phyloP scores from a whole-genome alignment of 2,329 filamentous ascomycete species.

The Pseudogymnoascus destructans region DNA sequence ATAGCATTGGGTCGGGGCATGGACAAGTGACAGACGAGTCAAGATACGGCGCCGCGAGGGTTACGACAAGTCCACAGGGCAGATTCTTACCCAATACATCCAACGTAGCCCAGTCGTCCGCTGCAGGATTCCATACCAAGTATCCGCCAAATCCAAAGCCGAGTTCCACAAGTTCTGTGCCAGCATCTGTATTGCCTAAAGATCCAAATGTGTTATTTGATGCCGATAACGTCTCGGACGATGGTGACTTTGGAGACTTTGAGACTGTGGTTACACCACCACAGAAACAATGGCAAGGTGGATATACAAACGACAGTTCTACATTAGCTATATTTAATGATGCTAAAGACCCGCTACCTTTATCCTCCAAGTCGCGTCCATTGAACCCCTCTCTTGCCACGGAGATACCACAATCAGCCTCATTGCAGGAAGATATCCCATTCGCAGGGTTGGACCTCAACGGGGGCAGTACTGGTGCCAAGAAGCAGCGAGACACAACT shows the following conservation, averaged over 20 bases:
- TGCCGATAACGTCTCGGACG: slow-evolving; percentile 31
- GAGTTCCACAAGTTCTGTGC: neutral
- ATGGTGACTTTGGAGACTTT: slow-evolving; percentile 56
- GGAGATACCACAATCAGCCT: slow-evolving; percentile 34
- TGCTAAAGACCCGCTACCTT: neutral
- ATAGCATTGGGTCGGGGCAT: neutral
- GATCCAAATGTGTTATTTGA: slow-evolving; percentile 24
- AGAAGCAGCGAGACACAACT: slow-evolving; percentile 23
- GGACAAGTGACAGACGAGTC: neutral
- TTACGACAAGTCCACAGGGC: neutral
- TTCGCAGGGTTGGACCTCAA: slow-evolving; percentile 38
- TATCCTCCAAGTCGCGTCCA: neutral
- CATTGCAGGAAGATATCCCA: slow-evolving; percentile 40
- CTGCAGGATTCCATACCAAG: neutral
- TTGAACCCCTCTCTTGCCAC: neutral
- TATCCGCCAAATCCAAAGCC: slow-evolving; percentile 1
- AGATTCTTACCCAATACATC: neutral
- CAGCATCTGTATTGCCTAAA: neutral
- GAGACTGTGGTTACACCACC: slow-evolving; percentile 36
- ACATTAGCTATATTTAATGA: neutral
- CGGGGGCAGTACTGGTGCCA: slow-evolving; percentile 26
- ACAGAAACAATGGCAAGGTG: slow-evolving; percentile 8
- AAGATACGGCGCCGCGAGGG: neutral
- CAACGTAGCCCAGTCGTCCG: neutral
- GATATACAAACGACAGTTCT: neutral